phyloP scores from a whole-genome alignment of 1,139 yeast species.

The Scheffersomyces insectosa region DNA sequence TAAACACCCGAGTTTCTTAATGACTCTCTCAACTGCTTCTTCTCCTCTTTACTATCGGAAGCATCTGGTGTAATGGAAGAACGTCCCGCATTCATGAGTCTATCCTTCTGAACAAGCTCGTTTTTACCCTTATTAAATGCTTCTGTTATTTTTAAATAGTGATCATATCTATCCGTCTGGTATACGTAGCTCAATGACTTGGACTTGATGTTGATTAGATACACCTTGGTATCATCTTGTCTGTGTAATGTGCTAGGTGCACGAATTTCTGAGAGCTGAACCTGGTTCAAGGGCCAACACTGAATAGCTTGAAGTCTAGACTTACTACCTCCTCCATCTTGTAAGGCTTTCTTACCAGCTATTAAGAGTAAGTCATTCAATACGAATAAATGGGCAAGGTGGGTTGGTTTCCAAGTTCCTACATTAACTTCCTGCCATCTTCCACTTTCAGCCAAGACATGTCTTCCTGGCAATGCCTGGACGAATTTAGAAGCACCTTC shows the following conservation, averaged over 20 bases:
- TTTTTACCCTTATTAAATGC: constrained; percentile 66
- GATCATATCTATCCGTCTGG: constrained; percentile 64
- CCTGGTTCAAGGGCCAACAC: constrained; percentile 75
- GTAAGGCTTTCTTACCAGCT: constrained; percentile 60
- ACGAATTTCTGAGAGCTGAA: constrained; percentile 47
- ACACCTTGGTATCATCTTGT: constrained; percentile 26
- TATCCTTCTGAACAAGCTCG: constrained; percentile 52
- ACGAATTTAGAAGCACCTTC: constrained; percentile 88
- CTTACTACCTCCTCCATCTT: constrained; percentile 25
- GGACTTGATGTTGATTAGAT: constrained; percentile 49
- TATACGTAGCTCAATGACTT: constrained; percentile 57
- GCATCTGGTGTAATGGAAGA: constrained; percentile 8
- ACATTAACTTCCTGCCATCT: constrained; percentile 88
- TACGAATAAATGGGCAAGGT: constrained; percentile 74
- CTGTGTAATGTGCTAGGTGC: constrained; percentile 17
- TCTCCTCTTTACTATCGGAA: constrained; percentile 29
- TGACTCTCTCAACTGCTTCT: constrained; percentile 42
- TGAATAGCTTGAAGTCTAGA: constrained; percentile 66
- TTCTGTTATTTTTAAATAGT: constrained; percentile 55
- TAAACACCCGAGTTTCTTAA: constrained; percentile 37
- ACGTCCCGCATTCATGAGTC: constrained; percentile 39
- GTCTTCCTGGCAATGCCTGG: constrained; percentile 79
- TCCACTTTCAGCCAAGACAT: constrained; percentile 75
- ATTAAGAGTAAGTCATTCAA: constrained; percentile 76
- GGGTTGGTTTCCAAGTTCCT: constrained; percentile 81